phyloP scores from a whole-genome alignment of 2,329 filamentous ascomycete species.

The Trichoderma harzianum region DNA sequence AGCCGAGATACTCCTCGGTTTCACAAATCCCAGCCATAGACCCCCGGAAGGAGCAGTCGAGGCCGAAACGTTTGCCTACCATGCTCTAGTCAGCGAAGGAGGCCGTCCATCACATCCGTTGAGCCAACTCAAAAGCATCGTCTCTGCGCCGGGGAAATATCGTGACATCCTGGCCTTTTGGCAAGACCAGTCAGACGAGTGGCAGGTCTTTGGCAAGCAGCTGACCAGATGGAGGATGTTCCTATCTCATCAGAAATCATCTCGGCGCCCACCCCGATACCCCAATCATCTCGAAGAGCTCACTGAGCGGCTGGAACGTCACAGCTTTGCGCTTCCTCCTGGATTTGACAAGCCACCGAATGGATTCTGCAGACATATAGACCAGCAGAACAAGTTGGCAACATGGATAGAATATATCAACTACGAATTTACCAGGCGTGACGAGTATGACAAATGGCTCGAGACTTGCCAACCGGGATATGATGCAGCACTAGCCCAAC shows the following conservation, averaged over 20 bases:
- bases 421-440: slow-evolving; percentile 9
- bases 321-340: slow-evolving; percentile 4
- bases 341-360: neutral
- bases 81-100: slow-evolving; percentile 10
- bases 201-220: slow-evolving; percentile 16
- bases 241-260: slow-evolving; percentile 6
- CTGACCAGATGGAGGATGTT: slow-evolving; percentile 14
- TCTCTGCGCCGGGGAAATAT: neutral
- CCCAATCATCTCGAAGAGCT: slow-evolving; percentile 11
- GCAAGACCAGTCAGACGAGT: slow-evolving; percentile 14
- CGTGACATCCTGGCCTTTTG: slow-evolving; percentile 16
- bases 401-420: slow-evolving; percentile 18
- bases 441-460: slow-evolving; percentile 16
- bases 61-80: neutral
- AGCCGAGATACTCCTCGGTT: neutral
- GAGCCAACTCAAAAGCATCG: neutral
- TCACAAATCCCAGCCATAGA: neutral
- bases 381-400: slow-evolving; percentile 9
- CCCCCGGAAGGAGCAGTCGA: neutral
- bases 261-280: neutral
- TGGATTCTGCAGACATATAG: slow-evolving; percentile 1
- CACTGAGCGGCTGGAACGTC: neutral
- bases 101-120: slow-evolving; percentile 19
- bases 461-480: slow-evolving; percentile 7
- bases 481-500: neutral